A percentile compares a stretch with the other conserved stretches of the same genome.
Conservation (phyloP, 164 flowering plant species). For the Stephania japonica region DNA sequence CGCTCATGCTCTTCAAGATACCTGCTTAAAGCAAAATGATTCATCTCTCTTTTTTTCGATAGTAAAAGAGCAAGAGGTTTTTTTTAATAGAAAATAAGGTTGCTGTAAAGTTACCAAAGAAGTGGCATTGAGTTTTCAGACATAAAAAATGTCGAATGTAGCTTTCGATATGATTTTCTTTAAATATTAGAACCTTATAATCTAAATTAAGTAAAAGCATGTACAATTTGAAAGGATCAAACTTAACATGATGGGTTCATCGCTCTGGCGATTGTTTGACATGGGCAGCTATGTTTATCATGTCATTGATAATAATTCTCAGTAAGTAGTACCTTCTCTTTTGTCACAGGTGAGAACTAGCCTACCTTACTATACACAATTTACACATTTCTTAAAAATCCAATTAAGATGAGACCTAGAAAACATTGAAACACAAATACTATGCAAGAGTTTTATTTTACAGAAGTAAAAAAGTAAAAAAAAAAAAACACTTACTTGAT, state of each 20-base stretch:
- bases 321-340: too few species aligned
- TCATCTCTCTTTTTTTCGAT: too few species aligned
- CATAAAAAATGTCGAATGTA: background rate
- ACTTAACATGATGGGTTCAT: too few species aligned
- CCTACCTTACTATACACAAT: too few species aligned
- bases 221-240: too few species aligned
- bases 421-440: too few species aligned
- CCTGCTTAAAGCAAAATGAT: conserved; percentile 24
- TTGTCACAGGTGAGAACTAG: too few species aligned
- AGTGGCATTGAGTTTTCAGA: background rate
- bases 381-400: too few species aligned
- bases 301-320: background rate
- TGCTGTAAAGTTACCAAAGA: background rate
- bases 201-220: background rate
- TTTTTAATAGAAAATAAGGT: background rate
- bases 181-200: background rate
- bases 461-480: background rate
- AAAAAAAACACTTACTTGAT: conserved; percentile 32
- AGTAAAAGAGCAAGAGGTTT: background rate
- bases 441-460: too few species aligned
- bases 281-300: background rate
- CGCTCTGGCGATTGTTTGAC: background rate
- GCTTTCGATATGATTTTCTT: background rate
- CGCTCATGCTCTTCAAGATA: conserved; percentile 72
- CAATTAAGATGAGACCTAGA: too few species aligned